Evolutionary conservation across 805 yeast genomes (phyloP).

Genomic region (Ogataea angusta): DNA sequence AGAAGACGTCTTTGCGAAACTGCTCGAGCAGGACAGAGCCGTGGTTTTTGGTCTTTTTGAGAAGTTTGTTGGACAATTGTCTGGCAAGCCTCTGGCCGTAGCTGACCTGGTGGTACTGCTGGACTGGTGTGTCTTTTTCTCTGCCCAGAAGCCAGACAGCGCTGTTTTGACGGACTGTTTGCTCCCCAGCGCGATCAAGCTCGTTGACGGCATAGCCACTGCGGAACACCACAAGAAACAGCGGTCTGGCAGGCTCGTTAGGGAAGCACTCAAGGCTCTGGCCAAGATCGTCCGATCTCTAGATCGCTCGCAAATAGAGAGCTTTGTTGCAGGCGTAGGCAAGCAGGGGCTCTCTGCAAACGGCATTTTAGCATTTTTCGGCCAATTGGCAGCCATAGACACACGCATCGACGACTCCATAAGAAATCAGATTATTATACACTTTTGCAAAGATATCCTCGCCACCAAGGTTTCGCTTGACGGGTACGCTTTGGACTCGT

Average conservation of each 20-base stretch:
- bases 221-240: conserved; percentile 3
- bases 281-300: background rate
- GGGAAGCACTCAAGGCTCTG: conserved; percentile 1
- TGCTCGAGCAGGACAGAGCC: conserved; percentile 32
- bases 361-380: conserved; percentile 5
- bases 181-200: conserved; percentile 33
- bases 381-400: conserved; percentile 1
- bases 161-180: conserved; percentile 19
- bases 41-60: conserved; percentile 31
- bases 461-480: conserved; percentile 30
- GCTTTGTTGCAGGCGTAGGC: background rate
- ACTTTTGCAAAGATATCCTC: conserved; percentile 35
- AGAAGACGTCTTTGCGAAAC: conserved; percentile 35
- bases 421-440: conserved; percentile 22
- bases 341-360: background rate
- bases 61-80: conserved; percentile 37
- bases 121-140: conserved; percentile 50
- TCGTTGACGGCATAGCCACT: conserved; percentile 35
- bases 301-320: background rate
- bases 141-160: conserved; percentile 26
- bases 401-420: background rate
- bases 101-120: conserved; percentile 56
- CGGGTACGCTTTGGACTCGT: conserved; percentile 16
- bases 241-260: conserved; percentile 1
- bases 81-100: conserved; percentile 42